These are phyloP conservation scores for Ganoderma leucocontextum DNA, from an alignment of 1,284 basidiomycete species.

Conservation along the genomic window DNA sequence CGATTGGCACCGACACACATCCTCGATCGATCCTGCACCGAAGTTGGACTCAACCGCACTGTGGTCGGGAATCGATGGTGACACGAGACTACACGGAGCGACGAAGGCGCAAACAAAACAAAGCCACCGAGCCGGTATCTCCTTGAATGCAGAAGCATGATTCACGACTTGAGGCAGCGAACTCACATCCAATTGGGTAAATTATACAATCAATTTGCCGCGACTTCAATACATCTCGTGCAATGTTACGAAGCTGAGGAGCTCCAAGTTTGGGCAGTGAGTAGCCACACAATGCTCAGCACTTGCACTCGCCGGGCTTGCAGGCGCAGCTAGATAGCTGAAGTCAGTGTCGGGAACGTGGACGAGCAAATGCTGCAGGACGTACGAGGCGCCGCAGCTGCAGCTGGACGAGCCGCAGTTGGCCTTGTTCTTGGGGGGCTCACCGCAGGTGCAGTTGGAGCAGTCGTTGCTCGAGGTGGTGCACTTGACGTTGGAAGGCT, in stretches of 20 bases:
- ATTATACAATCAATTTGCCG: not conserved
- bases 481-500: conserved; percentile 37
- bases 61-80: not conserved
- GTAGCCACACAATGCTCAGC: conserved; percentile 16
- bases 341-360: not conserved
- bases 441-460: conserved; percentile 41
- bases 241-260: conserved; percentile 10
- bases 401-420: conserved; percentile 30
- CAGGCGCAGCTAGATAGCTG: conserved; percentile 23
- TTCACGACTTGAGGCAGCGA: not conserved
- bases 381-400: conserved; percentile 26
- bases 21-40: too few relatives aligned
- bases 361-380: not conserved
- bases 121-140: not conserved
- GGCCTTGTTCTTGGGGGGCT: conserved; percentile 39
- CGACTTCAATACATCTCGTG: conserved; percentile 16
- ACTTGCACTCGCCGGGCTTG: conserved; percentile 35
- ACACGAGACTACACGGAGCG: not conserved
- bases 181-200: not conserved
- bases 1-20: too few relatives aligned
- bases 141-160: not conserved
- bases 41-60: not conserved
- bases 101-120: not conserved
- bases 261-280: not conserved
- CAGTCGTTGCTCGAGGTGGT: conserved; percentile 37